Evolutionary conservation across 169 alveolate genomes (phyloP).

Genomic region (Hepatocystis sp.): DNA sequence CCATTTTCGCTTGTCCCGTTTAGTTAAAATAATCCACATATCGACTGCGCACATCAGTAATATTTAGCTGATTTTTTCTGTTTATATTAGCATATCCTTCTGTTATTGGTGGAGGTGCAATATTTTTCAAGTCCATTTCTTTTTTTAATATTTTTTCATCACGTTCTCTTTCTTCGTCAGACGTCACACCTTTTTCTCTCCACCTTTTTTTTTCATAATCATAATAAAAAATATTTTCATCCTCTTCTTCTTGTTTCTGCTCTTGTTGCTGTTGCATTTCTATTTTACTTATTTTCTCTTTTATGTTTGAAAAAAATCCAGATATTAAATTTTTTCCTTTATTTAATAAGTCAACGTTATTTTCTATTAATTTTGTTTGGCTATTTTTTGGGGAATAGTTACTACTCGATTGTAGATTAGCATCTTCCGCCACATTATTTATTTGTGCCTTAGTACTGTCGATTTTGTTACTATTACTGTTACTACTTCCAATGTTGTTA

Average conservation of each 20-base stretch:
- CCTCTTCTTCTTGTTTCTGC: constrained; percentile 32
- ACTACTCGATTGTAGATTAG: not conserved
- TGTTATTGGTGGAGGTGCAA: constrained; percentile 43
- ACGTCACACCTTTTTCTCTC: constrained; percentile 75
- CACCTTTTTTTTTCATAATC: constrained; percentile 73
- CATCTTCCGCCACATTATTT: not conserved
- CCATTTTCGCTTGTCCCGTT: not conserved
- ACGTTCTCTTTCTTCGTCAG: constrained; percentile 71
- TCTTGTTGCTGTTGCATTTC: too few relatives aligned
- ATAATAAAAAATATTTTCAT: constrained; percentile 70
- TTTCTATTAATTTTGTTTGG: too few relatives aligned
- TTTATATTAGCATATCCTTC: not conserved
- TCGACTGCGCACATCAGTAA: constrained; percentile 57
- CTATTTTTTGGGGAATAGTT: too few relatives aligned
- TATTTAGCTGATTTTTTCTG: constrained; percentile 31
- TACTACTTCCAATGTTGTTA: too few relatives aligned
- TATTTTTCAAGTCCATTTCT: constrained; percentile 59
- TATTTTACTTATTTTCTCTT: constrained; percentile 40
- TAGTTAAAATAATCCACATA: constrained; percentile 69
- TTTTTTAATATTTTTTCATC: constrained; percentile 27
- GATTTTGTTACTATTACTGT: too few relatives aligned
- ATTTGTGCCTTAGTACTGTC: too few relatives aligned
- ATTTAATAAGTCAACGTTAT: constrained; percentile 49
- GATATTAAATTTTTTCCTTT: constrained; percentile 49
- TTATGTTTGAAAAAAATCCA: constrained; percentile 54